These are phyloP conservation scores for Trametes elegans DNA, from an alignment of 768 basidiomycete species.

Conservation along the genomic window DNA sequence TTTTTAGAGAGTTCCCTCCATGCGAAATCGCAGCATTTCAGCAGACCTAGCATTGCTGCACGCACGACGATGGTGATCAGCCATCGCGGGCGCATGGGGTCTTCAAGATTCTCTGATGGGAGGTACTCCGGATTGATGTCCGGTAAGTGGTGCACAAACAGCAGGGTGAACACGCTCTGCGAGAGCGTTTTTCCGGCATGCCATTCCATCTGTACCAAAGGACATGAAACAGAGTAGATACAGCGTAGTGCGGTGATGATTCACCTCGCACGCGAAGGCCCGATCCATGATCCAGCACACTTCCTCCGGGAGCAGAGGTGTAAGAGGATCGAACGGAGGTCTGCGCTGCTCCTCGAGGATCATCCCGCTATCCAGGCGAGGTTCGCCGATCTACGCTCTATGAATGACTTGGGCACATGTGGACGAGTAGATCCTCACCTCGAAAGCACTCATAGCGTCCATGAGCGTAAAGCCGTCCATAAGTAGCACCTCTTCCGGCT, in stretches of 20 bases:
- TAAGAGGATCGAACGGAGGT: conserved; percentile 60
- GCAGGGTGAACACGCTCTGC: conserved; percentile 79
- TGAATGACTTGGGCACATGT: conserved; percentile 14
- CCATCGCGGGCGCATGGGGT: conserved; percentile 52
- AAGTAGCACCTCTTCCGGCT: conserved; percentile 58
- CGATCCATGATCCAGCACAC: conserved; percentile 88
- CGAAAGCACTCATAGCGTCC: conserved; percentile 94
- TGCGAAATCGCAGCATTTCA: conserved; percentile 79
- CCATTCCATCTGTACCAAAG: conserved; percentile 71
- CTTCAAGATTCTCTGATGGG: conserved; percentile 37
- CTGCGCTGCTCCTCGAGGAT: conserved; percentile 38
- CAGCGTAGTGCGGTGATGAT: conserved; percentile 18
- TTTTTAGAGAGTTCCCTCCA: conserved; percentile 83
- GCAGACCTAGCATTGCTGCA: conserved; percentile 60
- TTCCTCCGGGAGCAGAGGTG: conserved; percentile 70
- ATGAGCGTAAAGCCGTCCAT: conserved; percentile 70
- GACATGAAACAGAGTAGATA: conserved; percentile 16
- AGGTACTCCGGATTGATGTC: conserved; percentile 59
- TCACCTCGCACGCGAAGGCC: conserved; percentile 75
- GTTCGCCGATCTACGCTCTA: conserved; percentile 75
- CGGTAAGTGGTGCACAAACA: conserved; percentile 64
- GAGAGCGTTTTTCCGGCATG: conserved; percentile 82
- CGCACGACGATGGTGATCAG: conserved; percentile 70
- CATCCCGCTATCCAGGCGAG: conserved; percentile 84
- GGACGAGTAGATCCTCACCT: conserved; percentile 43